A percentile compares a stretch with the other conserved stretches of the same genome.
Evolutionary conservation across 495 filamentous ascomycete species (phyloP).

Genomic region (Xylaria palmicola): DNA sequence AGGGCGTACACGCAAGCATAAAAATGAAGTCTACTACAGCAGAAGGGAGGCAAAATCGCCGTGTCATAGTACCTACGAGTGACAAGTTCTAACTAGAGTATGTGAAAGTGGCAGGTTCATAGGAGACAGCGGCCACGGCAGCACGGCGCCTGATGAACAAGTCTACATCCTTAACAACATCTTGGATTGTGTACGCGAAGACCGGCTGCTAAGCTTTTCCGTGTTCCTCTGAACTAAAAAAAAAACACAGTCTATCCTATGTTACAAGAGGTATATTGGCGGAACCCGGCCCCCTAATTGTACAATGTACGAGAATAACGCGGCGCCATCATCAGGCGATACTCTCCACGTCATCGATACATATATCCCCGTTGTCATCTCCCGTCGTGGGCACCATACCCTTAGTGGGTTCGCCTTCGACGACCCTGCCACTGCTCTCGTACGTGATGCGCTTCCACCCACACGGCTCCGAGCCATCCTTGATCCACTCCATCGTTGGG

Average conservation of each 20-base stretch:
- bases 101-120: not conserved
- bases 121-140: not conserved
- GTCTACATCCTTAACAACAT: not conserved
- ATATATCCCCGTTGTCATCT: constrained; percentile 22
- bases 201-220: not conserved
- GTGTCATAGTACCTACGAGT: not conserved
- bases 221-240: not conserved
- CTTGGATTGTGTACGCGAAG: not conserved
- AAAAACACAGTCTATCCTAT: constrained; percentile 10
- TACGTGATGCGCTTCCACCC: constrained; percentile 75
- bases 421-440: constrained; percentile 52
- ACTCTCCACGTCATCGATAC: constrained; percentile 20
- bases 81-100: not conserved
- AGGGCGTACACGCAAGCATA: too few species aligned
- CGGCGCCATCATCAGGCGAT: not conserved
- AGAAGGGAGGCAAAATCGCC: too few species aligned
- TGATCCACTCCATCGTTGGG: constrained; percentile 84
- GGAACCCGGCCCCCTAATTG: not conserved
- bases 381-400: constrained; percentile 34
- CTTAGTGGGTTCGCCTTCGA: constrained; percentile 48
- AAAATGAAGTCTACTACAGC: too few species aligned
- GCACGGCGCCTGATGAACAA: not conserved
- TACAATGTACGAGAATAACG: not conserved
- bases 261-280: constrained; percentile 8
- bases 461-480: constrained; percentile 59